Percentiles rank a stretch among this genome's conserved stretches.
These are phyloP conservation scores for Volvariella surrecta DNA, from an alignment of 1,284 basidiomycete species.

Conservation along the genomic window DNA sequence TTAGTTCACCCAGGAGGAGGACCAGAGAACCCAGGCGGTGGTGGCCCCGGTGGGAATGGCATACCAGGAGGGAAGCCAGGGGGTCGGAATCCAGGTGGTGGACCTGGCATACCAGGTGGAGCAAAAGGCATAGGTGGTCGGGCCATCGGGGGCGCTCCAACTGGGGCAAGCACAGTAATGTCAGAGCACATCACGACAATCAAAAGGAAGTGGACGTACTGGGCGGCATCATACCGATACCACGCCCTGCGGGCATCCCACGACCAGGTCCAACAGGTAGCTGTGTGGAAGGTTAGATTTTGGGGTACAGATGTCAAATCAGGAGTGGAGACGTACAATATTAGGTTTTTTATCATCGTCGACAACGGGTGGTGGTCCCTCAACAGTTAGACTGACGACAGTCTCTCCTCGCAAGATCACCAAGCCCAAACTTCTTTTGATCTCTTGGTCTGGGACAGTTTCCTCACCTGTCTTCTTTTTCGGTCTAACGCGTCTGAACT, in stretches of 20 bases:
- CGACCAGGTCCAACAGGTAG: slow-evolving; percentile 87
- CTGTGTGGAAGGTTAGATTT: slow-evolving; percentile 28
- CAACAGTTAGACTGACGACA: slow-evolving; percentile 91
- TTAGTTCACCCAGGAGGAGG: slow-evolving; percentile 77
- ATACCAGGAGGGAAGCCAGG: slow-evolving; percentile 76
- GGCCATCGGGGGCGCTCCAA: slow-evolving; percentile 62
- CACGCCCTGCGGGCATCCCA: slow-evolving; percentile 93
- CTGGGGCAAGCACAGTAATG: slow-evolving; percentile 24
- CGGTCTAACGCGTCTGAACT: slow-evolving; percentile 83
- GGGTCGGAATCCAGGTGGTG: slow-evolving; percentile 78
- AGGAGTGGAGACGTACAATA: slow-evolving; percentile 31
- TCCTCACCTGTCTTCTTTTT: slow-evolving; percentile 81
- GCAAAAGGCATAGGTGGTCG: slow-evolving; percentile 80
- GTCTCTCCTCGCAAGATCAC: slow-evolving; percentile 96
- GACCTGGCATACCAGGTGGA: slow-evolving; percentile 78
- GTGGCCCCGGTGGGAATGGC: slow-evolving; percentile 77
- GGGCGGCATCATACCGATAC: slow-evolving; percentile 94
- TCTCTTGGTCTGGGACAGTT: slow-evolving; percentile 81
- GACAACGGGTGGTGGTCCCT: slow-evolving; percentile 91
- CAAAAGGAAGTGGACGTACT: slow-evolving; percentile 40
- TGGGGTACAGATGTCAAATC: slow-evolving; percentile 1
- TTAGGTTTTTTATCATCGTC: slow-evolving; percentile 80
- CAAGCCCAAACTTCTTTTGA: slow-evolving; percentile 93
- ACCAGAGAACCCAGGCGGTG: slow-evolving; percentile 69
- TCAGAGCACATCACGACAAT: slow-evolving; percentile 8